Evolutionary conservation across 441 rosid species (phyloP), one percentile per base, ranked within the genome.

Genomic region (Gossypium aridum): DNA sequence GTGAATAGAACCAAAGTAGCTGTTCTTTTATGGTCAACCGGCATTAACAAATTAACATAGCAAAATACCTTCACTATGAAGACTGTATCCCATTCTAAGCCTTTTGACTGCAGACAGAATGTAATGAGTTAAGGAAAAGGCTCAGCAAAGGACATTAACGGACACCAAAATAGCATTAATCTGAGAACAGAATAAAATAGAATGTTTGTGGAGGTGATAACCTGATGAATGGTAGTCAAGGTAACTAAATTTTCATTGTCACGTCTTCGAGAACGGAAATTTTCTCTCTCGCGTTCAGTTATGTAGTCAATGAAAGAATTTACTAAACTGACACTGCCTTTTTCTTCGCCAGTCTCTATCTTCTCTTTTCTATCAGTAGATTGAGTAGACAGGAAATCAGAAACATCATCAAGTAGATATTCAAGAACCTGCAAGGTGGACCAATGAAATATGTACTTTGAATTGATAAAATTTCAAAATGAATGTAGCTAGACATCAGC

Each of bases 201-300:
- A 76, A 51, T 7, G 71, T 55, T 61, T 65, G 25, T 59, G 45
- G 26, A 16, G 77, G 78, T 51, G 77, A 66, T 64, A 43, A 93
- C 99, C 97, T 96, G 98, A 90, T 93, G 99, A 80, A 96, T 93
- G 78, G 99, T 96, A 75, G 97, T 96, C 83, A 96, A 80, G 71
- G 97, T 91, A 64, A 96, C 90, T 67, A 97, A 91, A 78, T 92
- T 91, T 72, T 86, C 77, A 79, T 96, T 93, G 57, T 96, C 87
- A 66, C 78, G 87, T 81, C 90, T 89, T 81, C 93, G 85, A 80
- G 86, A 84, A 64, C 78, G 89, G 57, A 96, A 93, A 77, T 93
- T 89, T 85, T 82, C 95, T 77, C 80, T 88, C 77, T 93, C 97
- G 2, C 98, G 85, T 78, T 88, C 90, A 8, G 86, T 72, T 78